phyloP scores from a whole-genome alignment of 164 flowering plant genomes.

The Brasenia schreberi region DNA sequence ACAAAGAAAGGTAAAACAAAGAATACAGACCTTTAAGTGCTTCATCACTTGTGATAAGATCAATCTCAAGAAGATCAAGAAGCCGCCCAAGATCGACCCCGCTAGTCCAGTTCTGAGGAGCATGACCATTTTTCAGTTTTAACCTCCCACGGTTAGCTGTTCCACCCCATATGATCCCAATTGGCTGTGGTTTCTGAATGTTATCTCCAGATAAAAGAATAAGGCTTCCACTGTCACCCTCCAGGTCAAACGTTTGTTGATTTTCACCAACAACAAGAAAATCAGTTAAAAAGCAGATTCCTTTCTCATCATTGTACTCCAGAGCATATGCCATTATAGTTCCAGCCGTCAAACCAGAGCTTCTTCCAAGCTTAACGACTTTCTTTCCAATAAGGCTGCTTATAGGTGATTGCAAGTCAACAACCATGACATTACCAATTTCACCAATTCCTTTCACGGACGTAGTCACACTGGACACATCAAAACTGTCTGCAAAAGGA shows the following conservation, averaged over 20 bases:
- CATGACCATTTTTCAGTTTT: constrained; percentile 74
- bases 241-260: constrained; percentile 86
- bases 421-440: constrained; percentile 54
- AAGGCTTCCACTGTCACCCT: constrained; percentile 97
- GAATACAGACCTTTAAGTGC: constrained; percentile 62
- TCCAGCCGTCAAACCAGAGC: constrained; percentile 86
- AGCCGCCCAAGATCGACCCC: constrained; percentile 97
- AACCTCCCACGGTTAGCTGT: constrained; percentile 91
- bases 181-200: constrained; percentile 63
- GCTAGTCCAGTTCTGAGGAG: constrained; percentile 95
- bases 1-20: neutral
- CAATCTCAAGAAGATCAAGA: constrained; percentile 85
- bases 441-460: constrained; percentile 71
- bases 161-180: constrained; percentile 98
- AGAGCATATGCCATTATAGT: constrained; percentile 92
- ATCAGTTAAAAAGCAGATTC: constrained; percentile 89
- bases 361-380: constrained; percentile 88
- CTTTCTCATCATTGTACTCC: constrained; percentile 92
- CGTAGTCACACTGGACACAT: constrained; percentile 55
- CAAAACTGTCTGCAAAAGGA: constrained; percentile 77
- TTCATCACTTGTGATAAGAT: constrained; percentile 58
- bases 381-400: constrained; percentile 69
- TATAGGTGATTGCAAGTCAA: constrained; percentile 72
- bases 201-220: constrained; percentile 55
- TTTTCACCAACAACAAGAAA: constrained; percentile 93